Evolutionary conservation across 495 filamentous ascomycete species (phyloP).

Genomic region (Hypoxylon perforatum): DNA sequence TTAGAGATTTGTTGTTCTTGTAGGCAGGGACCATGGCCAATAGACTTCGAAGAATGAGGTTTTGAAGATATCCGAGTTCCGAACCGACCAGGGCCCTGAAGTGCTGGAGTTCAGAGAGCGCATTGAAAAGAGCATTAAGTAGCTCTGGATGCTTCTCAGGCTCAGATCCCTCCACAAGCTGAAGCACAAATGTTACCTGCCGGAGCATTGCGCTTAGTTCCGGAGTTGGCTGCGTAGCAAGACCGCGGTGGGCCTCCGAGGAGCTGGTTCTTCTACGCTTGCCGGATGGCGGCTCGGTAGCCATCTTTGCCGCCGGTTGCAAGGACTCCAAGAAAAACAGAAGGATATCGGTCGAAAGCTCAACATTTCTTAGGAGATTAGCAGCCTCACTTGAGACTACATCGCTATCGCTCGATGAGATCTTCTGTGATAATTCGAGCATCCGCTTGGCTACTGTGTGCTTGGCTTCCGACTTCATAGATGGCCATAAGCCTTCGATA

Average conservation of each 20-base stretch:
- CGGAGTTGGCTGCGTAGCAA: slow-evolving; percentile 50
- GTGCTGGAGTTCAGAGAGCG: slow-evolving; percentile 84
- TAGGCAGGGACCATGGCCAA: slow-evolving; percentile 80
- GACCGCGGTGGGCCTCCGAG: slow-evolving; percentile 60
- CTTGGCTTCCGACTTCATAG: slow-evolving; percentile 72
- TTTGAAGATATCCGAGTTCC: slow-evolving; percentile 87
- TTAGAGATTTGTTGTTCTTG: slow-evolving; percentile 66
- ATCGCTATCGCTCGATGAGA: slow-evolving; percentile 35
- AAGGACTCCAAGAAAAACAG: slow-evolving; percentile 74
- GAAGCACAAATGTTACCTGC: slow-evolving; percentile 86
- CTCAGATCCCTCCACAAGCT: slow-evolving; percentile 82
- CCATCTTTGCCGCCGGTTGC: slow-evolving; percentile 70
- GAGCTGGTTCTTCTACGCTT: slow-evolving; percentile 83
- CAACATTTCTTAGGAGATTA: slow-evolving; percentile 73
- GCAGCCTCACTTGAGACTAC: slow-evolving; percentile 65
- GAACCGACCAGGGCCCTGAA: slow-evolving; percentile 76
- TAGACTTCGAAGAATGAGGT: slow-evolving; percentile 78
- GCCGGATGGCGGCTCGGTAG: slow-evolving; percentile 68
- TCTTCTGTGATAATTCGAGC: slow-evolving; percentile 55
- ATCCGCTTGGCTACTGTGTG: slow-evolving; percentile 68
- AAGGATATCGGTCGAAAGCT: slow-evolving; percentile 76
- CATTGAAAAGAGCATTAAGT: slow-evolving; percentile 79
- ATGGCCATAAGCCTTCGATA: slow-evolving; percentile 75
- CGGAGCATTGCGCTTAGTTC: slow-evolving; percentile 72
- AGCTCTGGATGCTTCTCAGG: slow-evolving; percentile 77